Conservation (phyloP, 345 rosid genomes). For the Syzygium jambos region DNA sequence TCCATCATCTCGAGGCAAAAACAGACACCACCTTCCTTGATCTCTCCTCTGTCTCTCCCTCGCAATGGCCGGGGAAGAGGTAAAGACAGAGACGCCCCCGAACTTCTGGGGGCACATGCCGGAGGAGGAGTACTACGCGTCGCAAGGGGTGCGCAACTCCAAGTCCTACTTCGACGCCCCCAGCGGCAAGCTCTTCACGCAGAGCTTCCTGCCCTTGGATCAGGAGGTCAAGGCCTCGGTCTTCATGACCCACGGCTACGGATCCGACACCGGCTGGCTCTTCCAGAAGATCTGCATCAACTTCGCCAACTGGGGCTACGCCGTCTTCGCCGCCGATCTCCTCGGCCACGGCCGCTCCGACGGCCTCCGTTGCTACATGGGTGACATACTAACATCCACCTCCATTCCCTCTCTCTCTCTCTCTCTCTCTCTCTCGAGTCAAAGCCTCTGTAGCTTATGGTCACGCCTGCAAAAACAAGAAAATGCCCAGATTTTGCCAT, state of each 20-base stretch:
- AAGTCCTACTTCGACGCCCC: conserved; percentile 83
- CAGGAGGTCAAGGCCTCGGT: conserved; percentile 63
- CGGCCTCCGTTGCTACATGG: conserved; percentile 87
- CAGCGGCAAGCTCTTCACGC: conserved; percentile 75
- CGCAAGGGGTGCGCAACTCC: conserved; percentile 72
- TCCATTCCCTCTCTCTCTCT: neutral
- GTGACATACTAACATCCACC: conserved; percentile 21
- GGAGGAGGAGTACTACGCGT: conserved; percentile 79
- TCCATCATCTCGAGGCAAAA: neutral
- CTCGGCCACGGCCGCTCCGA: conserved; percentile 95
- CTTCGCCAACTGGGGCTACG: conserved; percentile 81
- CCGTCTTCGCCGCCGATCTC: conserved; percentile 95
- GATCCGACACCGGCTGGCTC: conserved; percentile 90
- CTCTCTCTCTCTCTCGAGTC: neutral
- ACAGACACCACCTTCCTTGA: neutral
- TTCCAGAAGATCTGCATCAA: conserved; percentile 88
- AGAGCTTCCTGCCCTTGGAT: conserved; percentile 73
- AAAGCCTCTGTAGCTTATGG: neutral
- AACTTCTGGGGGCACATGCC: conserved; percentile 90
- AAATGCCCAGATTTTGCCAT: neutral
- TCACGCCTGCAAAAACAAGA: neutral
- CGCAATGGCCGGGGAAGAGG: conserved; percentile 5
- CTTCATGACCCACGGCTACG: conserved; percentile 86
- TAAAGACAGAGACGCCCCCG: conserved; percentile 23
- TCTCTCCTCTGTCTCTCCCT: neutral